phyloP scores from a whole-genome alignment of 371 early-diverging fungal species.

The Umbelopsis sp. region DNA sequence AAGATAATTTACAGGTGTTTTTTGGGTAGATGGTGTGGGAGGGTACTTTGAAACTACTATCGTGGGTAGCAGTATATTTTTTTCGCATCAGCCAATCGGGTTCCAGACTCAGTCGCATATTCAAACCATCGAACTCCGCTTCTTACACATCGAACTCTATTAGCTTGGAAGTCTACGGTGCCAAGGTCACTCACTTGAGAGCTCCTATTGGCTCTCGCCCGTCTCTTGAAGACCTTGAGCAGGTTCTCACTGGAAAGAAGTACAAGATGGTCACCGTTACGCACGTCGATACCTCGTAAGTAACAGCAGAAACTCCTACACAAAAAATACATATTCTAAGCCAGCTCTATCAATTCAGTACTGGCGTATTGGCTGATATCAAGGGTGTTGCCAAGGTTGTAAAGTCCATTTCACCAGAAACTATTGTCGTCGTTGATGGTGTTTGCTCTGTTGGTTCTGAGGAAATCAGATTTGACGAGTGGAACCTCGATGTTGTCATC shows the following conservation, averaged over 20 bases:
- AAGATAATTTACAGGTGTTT: slow-evolving; percentile 25
- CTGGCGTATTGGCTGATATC: slow-evolving; percentile 89
- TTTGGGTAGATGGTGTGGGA: not conserved
- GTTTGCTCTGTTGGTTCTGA: slow-evolving; percentile 97
- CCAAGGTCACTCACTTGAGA: slow-evolving; percentile 76
- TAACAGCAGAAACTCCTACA: not conserved
- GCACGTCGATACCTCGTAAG: slow-evolving; percentile 94
- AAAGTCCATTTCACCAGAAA: slow-evolving; percentile 77
- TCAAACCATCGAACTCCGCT: not conserved
- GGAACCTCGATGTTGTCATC: slow-evolving; percentile 88
- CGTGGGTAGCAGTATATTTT: slow-evolving; percentile 20
- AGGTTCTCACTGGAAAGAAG: slow-evolving; percentile 54
- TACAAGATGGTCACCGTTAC: slow-evolving; percentile 92
- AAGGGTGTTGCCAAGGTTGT: slow-evolving; percentile 78
- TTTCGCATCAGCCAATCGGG: slow-evolving; percentile 17
- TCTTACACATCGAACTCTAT: not conserved
- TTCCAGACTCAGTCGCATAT: not conserved
- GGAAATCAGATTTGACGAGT: slow-evolving; percentile 89
- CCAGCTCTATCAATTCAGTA: slow-evolving; percentile 31
- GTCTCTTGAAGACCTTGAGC: slow-evolving; percentile 60
- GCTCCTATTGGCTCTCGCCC: slow-evolving; percentile 71
- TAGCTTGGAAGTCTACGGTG: slow-evolving; percentile 88
- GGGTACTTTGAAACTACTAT: slow-evolving; percentile 1
- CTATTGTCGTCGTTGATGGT: slow-evolving; percentile 93
- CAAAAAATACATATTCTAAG: too few relatives aligned